Base-by-base conservation (phyloP, 1,284 basidiomycete genomes). In the Leccinum cinnamomeum region DNA sequence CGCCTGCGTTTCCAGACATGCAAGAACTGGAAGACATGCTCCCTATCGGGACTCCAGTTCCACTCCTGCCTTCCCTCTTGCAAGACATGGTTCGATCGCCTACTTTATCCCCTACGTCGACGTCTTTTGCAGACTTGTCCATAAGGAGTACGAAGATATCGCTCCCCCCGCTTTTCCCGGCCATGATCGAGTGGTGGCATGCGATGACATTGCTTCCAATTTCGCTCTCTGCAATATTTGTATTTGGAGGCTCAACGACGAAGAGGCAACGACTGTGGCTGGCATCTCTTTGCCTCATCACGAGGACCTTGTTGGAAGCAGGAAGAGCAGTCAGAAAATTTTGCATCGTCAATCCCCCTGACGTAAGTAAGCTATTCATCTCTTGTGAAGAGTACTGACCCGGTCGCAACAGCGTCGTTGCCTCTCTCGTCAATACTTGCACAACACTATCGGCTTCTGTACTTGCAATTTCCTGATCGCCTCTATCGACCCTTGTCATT, bases 31-130 rank as follows among this genome's bases (percentile, higher is more conserved):
- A 58, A n/a, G 61, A 61, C 14, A 53, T 59, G 33, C 65, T 75
- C 18, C 64, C 65, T 33, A 20, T 46, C 30, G 57, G 54, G 16
- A 62, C 65, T 10, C 79, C 82, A 4, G 81, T 79, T 3, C 74
- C 84, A 16, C 79, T 90, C 44, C 79, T 91, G 12, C 89, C 89
- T 2, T 84, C 88, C 5, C 91, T 90, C 78, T 73, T 91, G 62
- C 86, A 89, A 69, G 86, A 90, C 63, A 86, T 90, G 39, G 82
- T 89, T 16, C 83, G 85, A 69, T 84, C 86, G 1, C 85, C 87
- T 14, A 82, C 86, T 4, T 78, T 83, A 56, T 88, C 87, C 14
- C 81, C 87, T 4, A 79, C 86, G 2, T 86, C 85, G 23, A 80
- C 84, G 4, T 85, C 86, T 1, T 87, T 85, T 2, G 83, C 85